A percentile compares a stretch with the other conserved stretches of the same genome.
Conservation (phyloP, 768 basidiomycete species). For the Lentinula edodes region DNA sequence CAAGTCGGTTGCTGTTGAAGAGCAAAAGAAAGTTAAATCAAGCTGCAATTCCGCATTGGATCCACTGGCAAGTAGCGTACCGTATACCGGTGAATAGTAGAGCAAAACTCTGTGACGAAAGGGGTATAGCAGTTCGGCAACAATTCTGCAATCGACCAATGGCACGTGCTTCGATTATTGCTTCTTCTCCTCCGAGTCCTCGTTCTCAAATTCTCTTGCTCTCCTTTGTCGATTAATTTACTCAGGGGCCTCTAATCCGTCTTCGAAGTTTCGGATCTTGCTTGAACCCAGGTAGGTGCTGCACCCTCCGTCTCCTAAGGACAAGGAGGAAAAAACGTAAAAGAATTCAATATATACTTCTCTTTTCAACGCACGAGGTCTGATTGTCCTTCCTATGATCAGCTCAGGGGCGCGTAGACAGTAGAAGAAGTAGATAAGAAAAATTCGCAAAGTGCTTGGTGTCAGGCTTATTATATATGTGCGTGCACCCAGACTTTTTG, state of each 20-base stretch:
- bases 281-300: background rate
- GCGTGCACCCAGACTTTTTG: too few relatives aligned
- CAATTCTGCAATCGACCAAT: background rate
- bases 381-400: too few relatives aligned
- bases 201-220: background rate
- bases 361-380: background rate
- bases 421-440: too few relatives aligned
- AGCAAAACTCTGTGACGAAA: background rate
- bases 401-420: too few relatives aligned
- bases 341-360: background rate
- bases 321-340: background rate
- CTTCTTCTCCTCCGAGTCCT: background rate
- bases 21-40: constrained; percentile 1
- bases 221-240: background rate
- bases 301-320: background rate
- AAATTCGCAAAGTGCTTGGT: too few relatives aligned
- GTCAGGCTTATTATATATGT: too few relatives aligned
- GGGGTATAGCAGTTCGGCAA: background rate
- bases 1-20: background rate
- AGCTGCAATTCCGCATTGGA: constrained; percentile 1
- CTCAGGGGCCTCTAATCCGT: background rate
- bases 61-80: constrained; percentile 2
- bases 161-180: background rate
- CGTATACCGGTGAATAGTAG: background rate
- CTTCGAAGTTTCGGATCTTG: background rate